Evolutionary conservation across 2,329 filamentous ascomycete genomes (phyloP), one percentile per base, ranked within the genome.

Genomic region (Aspergillus glaucus): DNA sequence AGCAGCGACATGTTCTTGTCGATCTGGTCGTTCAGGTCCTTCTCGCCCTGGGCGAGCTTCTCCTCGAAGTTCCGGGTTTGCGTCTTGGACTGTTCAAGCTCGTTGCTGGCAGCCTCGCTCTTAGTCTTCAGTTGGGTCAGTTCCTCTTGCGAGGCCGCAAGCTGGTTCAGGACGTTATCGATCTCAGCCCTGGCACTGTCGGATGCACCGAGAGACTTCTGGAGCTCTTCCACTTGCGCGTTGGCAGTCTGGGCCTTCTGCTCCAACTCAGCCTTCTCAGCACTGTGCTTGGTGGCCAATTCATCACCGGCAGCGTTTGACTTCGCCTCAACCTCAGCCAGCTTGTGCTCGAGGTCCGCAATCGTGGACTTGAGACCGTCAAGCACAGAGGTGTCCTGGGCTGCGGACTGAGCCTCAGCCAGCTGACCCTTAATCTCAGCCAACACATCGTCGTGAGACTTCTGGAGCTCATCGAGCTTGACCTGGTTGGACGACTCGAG

Each of bases 151-250:
- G 62, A 57, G n/a, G 61, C 56, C 21, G 62, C 55, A 8, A 69
- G 61, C 45, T 71, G 61, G 64, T 82, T 82, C 71, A 81, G 80
- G 36, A 85, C 77, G 12, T 75, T 75, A 71, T 85, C 85, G 46
- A 86, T 71, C 44, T 88, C 79, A 64, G 82, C 82, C 72, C 83
- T 82, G 51, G 78, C 73, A 51, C 74, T 79, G 79, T 94, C 93
- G 54, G 88, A 88, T 55, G 90, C 84, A 24, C 86, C 86, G 52
- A 94, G 75, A 30, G 89, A 88, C 59, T 86, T 79, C 49, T 91
- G 89, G 65, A 95, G 93, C 26, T 90, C 87, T 48, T 94, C 88
- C 43, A 94, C 75, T 50, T 85, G 82, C 59, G 68, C 50, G 61
- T 59, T 48, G 53, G 69, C 46, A n/a, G 59, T 56, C 47, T 65